Evolutionary conservation across 352 stramenopile species (phyloP), one percentile per base, ranked within the genome.

Genomic region (Blastocystis hominis): DNA sequence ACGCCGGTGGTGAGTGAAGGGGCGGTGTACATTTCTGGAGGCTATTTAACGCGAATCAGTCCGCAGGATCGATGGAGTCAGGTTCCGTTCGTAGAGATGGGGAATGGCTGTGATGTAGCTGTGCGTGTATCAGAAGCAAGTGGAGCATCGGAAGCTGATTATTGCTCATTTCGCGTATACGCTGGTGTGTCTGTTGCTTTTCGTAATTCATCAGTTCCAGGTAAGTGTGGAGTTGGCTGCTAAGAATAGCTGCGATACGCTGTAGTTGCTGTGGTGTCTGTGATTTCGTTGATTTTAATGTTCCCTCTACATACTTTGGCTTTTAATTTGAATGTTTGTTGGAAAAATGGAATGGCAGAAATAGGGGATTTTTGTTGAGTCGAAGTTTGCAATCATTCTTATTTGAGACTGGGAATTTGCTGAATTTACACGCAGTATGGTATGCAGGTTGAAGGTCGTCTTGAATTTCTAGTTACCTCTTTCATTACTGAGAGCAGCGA

Each of bases 291-390:
- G 20, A 84, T 84, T 69, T 47, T 84, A 66, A 84, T 53, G 9
- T 84, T 84, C 50, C 72, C 72, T 24, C 54, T 84, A 13, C 72
- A 84, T 47, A 84, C 72, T 47, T 68, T 84, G 72, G 72, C 72
- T 84, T 84, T 84, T 46, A 84, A 84, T 68, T 84, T 54, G 55
- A 54, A 38, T 84, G 36, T 63, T 84, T 66, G 47, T 68, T 84
- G 2, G 36, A 9, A 63, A 13, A 34, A 50, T 34, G 24, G 40
- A n/a, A 40, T 44, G 17, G 7, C 30, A 17, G 24, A 54, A 76
- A 34, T 66, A 2, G 56, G 50, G 53, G 10, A 3, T 36, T 50
- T 30, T 36, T 50, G 17, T 0, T 30, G 10, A 42, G 46, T 80
- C 15, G 53, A 36, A 69, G 44, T 66, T 15, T 44, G 3, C 54